A percentile compares a stretch with the other conserved stretches of the same genome.
phyloP scores from a whole-genome alignment of 2,329 filamentous ascomycete species.

The Trichothecium roseum region DNA sequence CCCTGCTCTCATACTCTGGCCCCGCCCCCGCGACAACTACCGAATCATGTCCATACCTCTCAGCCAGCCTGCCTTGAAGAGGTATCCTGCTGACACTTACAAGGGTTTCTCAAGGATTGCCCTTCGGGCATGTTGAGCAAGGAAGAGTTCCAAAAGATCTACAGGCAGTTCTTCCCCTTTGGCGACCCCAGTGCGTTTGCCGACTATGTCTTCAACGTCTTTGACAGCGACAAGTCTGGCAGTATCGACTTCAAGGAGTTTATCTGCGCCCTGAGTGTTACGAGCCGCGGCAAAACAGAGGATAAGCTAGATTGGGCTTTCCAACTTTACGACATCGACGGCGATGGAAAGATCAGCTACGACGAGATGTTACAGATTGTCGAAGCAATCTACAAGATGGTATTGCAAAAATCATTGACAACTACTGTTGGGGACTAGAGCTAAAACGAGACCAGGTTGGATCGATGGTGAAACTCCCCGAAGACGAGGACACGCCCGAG shows the following conservation, averaged over 20 bases:
- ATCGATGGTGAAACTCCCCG: slow-evolving; percentile 96
- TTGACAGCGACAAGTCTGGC: slow-evolving; percentile 93
- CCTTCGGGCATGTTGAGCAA: slow-evolving; percentile 94
- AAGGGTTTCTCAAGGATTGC: slow-evolving; percentile 97
- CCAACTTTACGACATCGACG: slow-evolving; percentile 97
- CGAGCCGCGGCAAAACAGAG: slow-evolving; percentile 95
- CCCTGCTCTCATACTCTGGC: slow-evolving; percentile 1
- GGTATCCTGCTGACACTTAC: slow-evolving; percentile 3
- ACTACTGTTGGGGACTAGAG: not conserved
- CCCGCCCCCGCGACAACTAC: not conserved
- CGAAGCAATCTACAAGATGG: slow-evolving; percentile 99
- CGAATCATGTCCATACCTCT: slow-evolving; percentile 1
- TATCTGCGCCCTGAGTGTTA: slow-evolving; percentile 95
- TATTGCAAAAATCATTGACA: slow-evolving; percentile 25
- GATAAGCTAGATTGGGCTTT: slow-evolving; percentile 99
- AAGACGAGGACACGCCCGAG: slow-evolving; percentile 97
- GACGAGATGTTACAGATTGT: slow-evolving; percentile 99
- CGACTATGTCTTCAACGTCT: slow-evolving; percentile 98
- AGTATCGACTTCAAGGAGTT: slow-evolving; percentile 99
- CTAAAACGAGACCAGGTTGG: slow-evolving; percentile 79
- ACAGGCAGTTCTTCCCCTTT: slow-evolving; percentile 98
- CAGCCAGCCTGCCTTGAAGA: slow-evolving; percentile 4
- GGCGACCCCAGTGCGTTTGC: slow-evolving; percentile 95
- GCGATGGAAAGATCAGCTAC: slow-evolving; percentile 97
- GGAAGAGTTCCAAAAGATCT: slow-evolving; percentile 99